Conservation (phyloP, 306 rosid species). For the Oemleria cerasiformis region DNA sequence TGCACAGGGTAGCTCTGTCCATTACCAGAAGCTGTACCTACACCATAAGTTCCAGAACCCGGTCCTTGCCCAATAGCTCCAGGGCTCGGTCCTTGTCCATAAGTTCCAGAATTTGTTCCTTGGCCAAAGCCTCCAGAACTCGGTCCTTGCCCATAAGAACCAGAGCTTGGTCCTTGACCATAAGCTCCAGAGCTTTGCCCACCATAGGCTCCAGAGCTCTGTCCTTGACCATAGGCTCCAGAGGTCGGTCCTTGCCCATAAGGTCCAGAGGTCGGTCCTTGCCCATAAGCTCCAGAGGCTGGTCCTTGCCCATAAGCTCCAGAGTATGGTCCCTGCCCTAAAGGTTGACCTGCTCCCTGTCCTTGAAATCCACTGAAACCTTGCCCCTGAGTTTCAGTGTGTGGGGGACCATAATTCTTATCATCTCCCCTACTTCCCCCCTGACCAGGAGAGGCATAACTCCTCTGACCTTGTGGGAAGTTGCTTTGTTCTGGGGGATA, state of each 20-base stretch:
- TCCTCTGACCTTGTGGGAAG: slow-evolving; percentile 50
- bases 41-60: background rate
- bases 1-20: slow-evolving; percentile 24
- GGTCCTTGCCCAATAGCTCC: background rate
- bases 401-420: slow-evolving; percentile 26
- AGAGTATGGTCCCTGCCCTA: background rate
- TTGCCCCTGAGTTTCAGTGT: slow-evolving; percentile 23
- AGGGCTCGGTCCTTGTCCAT: background rate
- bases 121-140: background rate
- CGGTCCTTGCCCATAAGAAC: background rate
- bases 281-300: background rate
- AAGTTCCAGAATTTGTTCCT: background rate
- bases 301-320: background rate
- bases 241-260: background rate
- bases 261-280: background rate
- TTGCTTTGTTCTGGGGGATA: slow-evolving; percentile 34
- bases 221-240: background rate
- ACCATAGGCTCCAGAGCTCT: background rate
- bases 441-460: slow-evolving; percentile 42
- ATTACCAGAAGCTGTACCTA: slow-evolving; percentile 11
- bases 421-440: slow-evolving; percentile 34
- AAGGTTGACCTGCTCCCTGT: background rate
- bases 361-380: background rate
- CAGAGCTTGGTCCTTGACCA: background rate
- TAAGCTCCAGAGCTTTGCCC: background rate